Conservation (phyloP, 2,329 filamentous ascomycete genomes). For the Colletotrichum brevisporum region DNA sequence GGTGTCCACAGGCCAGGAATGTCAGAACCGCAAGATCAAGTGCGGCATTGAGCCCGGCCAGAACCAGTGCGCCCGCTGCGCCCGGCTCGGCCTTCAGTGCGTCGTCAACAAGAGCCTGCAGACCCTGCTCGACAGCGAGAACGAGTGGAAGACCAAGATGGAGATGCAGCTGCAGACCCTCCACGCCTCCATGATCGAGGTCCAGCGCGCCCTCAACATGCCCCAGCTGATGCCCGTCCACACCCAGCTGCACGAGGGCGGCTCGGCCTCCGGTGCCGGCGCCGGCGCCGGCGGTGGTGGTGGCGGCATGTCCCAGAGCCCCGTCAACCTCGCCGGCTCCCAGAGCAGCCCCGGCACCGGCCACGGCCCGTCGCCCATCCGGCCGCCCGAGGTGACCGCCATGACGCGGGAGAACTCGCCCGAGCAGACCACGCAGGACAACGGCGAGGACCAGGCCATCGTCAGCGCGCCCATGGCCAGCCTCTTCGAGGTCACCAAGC, state of each 20-base stretch:
- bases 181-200: constrained; percentile 46
- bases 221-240: constrained; percentile 28
- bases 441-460: constrained; percentile 46
- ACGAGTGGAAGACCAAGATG: constrained; percentile 56
- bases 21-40: constrained; percentile 68
- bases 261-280: not conserved
- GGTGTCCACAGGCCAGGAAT: constrained; percentile 53
- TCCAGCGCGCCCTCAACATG: constrained; percentile 44
- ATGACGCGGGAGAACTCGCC: constrained; percentile 52
- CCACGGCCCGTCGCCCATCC: constrained; percentile 41
- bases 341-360: constrained; percentile 41
- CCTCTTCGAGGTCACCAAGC: constrained; percentile 50
- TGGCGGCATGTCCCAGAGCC: constrained; percentile 37
- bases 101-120: constrained; percentile 69
- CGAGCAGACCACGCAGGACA: constrained; percentile 43
- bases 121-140: constrained; percentile 67
- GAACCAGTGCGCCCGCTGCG: constrained; percentile 62
- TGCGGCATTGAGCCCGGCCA: constrained; percentile 63
- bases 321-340: constrained; percentile 26
- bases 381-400: constrained; percentile 45
- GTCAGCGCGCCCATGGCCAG: constrained; percentile 51
- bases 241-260: not conserved
- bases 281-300: not conserved
- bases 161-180: constrained; percentile 47
- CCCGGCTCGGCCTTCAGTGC: constrained; percentile 64